Percentiles rank a stretch among this genome's conserved stretches.
These are phyloP conservation scores for Asclepias syriaca DNA, from an alignment of 257 asterid genomes.

Conservation along the genomic window DNA sequence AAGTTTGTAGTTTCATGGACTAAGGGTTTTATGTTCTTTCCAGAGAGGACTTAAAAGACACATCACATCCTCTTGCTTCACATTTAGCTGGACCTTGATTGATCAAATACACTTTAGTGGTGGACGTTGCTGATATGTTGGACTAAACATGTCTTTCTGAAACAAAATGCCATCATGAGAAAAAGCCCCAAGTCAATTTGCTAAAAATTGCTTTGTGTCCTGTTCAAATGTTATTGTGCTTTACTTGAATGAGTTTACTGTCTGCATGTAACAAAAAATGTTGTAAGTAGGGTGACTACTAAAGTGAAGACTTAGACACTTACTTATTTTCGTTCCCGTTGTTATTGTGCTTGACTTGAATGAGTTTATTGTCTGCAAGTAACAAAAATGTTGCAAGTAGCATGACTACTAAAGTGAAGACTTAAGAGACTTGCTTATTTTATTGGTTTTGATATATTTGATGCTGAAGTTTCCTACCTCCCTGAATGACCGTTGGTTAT, in stretches of 20 bases:
- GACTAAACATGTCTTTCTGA: neutral
- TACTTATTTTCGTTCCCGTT: neutral
- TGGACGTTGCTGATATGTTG: neutral
- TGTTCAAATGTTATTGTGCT: neutral
- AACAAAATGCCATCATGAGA: neutral
- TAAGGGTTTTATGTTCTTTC: neutral
- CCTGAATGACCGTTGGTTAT: no score
- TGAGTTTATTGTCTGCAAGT: no score
- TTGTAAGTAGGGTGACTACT: neutral
- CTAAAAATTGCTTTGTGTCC: neutral
- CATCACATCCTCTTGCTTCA: neutral
- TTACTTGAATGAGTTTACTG: neutral
- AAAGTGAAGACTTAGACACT: neutral
- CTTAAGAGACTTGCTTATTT: neutral
- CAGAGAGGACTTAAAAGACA: neutral
- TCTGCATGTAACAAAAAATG: neutral
- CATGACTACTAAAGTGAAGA: neutral
- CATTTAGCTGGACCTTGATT: neutral
- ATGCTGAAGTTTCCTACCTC: neutral
- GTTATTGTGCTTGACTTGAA: no score
- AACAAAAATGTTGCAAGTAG: neutral
- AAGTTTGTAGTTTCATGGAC: neutral
- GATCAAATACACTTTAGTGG: neutral
- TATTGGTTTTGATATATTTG: neutral
- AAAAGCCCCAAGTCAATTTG: neutral